These are phyloP conservation scores for Cymodocea nodosa DNA, from an alignment of 116 monocot species.

Conservation along the genomic window DNA sequence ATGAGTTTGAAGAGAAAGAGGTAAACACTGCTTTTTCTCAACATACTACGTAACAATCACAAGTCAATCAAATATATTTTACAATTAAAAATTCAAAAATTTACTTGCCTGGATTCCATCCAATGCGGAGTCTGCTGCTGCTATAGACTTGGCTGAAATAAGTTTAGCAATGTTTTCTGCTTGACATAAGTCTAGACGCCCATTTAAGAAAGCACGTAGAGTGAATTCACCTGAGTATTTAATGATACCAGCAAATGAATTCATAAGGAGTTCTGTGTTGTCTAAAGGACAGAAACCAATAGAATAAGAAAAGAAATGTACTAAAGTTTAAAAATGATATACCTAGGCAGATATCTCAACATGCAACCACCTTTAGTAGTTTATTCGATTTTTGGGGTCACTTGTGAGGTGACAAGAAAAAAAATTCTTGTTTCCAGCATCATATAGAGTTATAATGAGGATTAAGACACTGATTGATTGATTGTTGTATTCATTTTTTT, in stretches of 20 bases:
- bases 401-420: too few relatives aligned
- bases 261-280: too few relatives aligned
- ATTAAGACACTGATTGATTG: too few relatives aligned
- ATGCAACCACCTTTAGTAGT: too few relatives aligned
- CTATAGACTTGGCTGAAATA: constrained; percentile 69
- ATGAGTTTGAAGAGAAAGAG: neutral
- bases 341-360: too few relatives aligned
- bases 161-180: constrained; percentile 73
- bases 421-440: too few relatives aligned
- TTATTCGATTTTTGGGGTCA: too few relatives aligned
- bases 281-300: too few relatives aligned
- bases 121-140: constrained; percentile 85
- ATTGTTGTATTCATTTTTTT: neutral
- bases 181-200: constrained; percentile 85
- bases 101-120: constrained; percentile 77
- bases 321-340: too few relatives aligned
- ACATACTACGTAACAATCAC: neutral
- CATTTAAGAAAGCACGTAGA: constrained; percentile 89
- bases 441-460: too few relatives aligned
- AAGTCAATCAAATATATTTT: neutral
- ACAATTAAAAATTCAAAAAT: neutral
- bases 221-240: constrained; percentile 69
- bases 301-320: too few relatives aligned
- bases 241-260: too few relatives aligned
- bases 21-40: neutral